Percentiles rank a stretch among this genome's conserved stretches.
phyloP scores from a whole-genome alignment of 129 eudicot genomes.

The Deinandra increscens region DNA sequence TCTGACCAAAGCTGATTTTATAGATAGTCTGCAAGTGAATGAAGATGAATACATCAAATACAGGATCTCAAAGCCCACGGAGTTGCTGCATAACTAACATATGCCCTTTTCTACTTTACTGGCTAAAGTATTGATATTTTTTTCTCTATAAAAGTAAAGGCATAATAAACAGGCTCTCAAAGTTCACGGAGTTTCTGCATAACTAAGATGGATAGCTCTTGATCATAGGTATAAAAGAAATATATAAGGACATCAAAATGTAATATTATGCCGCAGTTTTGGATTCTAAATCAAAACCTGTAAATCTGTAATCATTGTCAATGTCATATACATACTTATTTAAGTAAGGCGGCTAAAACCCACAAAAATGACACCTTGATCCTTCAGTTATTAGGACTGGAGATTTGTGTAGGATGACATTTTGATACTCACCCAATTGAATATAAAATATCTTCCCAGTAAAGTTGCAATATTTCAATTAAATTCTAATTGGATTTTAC shows the following conservation, averaged over 20 bases:
- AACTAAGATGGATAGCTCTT: not conserved
- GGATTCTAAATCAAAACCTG: not conserved
- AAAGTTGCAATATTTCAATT: not conserved
- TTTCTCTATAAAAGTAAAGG: not conserved
- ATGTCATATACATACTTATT: not conserved
- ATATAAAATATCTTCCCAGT: not conserved
- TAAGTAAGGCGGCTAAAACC: not conserved
- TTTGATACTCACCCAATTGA: not conserved
- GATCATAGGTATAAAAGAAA: not conserved
- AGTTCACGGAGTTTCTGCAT: too few species aligned
- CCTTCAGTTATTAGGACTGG: not conserved
- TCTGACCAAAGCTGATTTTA: constrained; percentile 86
- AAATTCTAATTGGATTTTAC: not conserved
- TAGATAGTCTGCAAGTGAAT: constrained; percentile 69
- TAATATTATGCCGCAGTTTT: not conserved
- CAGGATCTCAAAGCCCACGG: too few species aligned
- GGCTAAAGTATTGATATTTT: not conserved
- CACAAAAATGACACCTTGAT: not conserved
- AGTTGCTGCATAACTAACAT: too few species aligned
- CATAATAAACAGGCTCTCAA: not conserved
- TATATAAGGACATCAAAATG: not conserved
- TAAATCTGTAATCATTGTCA: not conserved
- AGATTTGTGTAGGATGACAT: not conserved
- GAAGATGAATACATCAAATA: constrained; percentile 21
- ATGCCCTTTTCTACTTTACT: not conserved